Percentiles rank a stretch among this genome's conserved stretches.
phyloP scores from a whole-genome alignment of 768 basidiomycete genomes.

The Russula brevipes region DNA sequence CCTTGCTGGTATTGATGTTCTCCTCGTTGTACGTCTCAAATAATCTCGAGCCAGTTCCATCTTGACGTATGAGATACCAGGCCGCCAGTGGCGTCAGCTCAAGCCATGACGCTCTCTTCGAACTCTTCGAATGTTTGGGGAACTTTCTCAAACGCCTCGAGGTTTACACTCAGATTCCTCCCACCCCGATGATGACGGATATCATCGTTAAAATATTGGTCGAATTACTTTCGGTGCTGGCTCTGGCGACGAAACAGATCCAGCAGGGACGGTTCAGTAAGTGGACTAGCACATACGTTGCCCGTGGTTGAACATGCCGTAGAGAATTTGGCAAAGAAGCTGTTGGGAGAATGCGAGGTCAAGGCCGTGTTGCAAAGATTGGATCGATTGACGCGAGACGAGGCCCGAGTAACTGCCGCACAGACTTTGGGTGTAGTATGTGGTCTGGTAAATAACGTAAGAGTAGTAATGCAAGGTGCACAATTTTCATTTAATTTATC shows the following conservation, averaged over 20 bases:
- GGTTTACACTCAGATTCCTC: not conserved
- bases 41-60: not conserved
- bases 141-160: slow-evolving; percentile 3
- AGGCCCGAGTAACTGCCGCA: not conserved
- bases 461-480: not conserved
- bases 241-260: slow-evolving; percentile 8
- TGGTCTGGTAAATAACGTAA: not conserved
- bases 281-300: not conserved
- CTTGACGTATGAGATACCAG: not conserved
- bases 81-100: not conserved
- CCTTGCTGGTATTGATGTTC: not conserved
- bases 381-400: slow-evolving; percentile 5
- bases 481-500: not conserved
- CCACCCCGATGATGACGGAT: not conserved
- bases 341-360: slow-evolving; percentile 1
- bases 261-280: slow-evolving; percentile 7
- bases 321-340: slow-evolving; percentile 12
- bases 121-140: not conserved
- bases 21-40: not conserved
- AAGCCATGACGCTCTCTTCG: slow-evolving; percentile 1
- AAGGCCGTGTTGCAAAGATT: not conserved
- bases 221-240: slow-evolving; percentile 9
- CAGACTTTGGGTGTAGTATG: not conserved
- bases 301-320: not conserved
- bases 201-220: not conserved